A percentile compares a stretch with the other conserved stretches of the same genome.
These are phyloP conservation scores for Selaginella tamariscina DNA, from an alignment of 75 land plant species.

Conservation along the genomic window DNA sequence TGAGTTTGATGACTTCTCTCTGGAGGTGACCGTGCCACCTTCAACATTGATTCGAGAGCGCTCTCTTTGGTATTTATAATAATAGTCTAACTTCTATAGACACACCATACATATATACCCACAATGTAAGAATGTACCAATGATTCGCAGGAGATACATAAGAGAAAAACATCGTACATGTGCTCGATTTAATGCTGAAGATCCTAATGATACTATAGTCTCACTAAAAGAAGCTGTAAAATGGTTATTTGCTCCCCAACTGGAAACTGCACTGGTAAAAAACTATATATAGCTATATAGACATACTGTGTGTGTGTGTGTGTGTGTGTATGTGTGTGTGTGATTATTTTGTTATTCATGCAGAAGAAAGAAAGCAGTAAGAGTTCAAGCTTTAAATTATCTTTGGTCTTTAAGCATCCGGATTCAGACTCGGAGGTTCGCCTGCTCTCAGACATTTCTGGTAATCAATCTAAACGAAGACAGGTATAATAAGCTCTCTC, in stretches of 20 bases:
- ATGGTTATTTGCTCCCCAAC: constrained; percentile 23
- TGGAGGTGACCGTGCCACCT: neutral
- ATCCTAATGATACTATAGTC: constrained; percentile 21
- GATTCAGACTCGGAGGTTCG: neutral
- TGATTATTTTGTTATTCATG: neutral
- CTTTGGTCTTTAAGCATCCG: neutral
- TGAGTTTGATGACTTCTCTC: neutral
- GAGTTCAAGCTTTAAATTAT: neutral
- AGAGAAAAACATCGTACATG: constrained; percentile 43
- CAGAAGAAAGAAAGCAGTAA: neutral
- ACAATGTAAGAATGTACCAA: neutral
- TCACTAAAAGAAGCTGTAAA: constrained; percentile 68
- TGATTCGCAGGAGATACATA: constrained; percentile 40
- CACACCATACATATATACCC: neutral
- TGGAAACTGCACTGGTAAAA: neutral
- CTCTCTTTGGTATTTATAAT: neutral
- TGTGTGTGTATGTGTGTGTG: too few species aligned
- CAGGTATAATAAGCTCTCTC: neutral
- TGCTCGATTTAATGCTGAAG: constrained; percentile 30
- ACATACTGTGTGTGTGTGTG: too few species aligned
- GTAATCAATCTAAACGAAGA: neutral
- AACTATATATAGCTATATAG: neutral
- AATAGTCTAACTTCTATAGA: too few species aligned
- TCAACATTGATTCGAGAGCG: neutral
- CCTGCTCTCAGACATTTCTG: neutral